phyloP scores from a whole-genome alignment of 2,329 filamentous ascomycete species.

The Aspergillus sp. region DNA sequence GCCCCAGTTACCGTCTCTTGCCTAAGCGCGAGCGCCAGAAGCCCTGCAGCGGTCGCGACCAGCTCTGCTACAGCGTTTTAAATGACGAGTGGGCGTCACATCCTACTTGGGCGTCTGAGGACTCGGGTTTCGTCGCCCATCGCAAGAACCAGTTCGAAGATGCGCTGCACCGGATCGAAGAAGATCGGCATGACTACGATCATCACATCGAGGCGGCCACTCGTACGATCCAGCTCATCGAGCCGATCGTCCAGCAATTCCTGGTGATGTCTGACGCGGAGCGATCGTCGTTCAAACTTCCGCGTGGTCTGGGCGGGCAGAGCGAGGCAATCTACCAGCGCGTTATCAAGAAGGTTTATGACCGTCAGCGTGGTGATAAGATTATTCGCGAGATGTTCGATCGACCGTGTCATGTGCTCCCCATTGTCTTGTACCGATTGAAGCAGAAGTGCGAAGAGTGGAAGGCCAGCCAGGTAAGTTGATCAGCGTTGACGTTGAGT shows the following conservation, averaged over 20 bases:
- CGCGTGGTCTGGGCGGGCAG: constrained; percentile 75
- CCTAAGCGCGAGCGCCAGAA: constrained; percentile 87
- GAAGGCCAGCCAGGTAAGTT: constrained; percentile 69
- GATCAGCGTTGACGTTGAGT: not conserved
- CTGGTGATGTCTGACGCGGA: constrained; percentile 68
- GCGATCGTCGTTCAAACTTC: constrained; percentile 66
- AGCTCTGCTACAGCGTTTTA: constrained; percentile 83
- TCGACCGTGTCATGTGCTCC: constrained; percentile 77
- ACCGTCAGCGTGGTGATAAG: constrained; percentile 68
- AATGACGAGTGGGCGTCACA: constrained; percentile 99
- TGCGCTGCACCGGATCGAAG: constrained; percentile 88
- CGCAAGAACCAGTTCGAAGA: constrained; percentile 95
- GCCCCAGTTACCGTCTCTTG: constrained; percentile 86
- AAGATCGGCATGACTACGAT: constrained; percentile 97
- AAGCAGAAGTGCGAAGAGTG: constrained; percentile 97
- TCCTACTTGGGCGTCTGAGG: constrained; percentile 96
- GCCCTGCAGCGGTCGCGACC: constrained; percentile 86
- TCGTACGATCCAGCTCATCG: constrained; percentile 90
- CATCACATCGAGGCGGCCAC: constrained; percentile 94
- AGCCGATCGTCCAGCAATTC: constrained; percentile 88
- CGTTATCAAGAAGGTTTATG: constrained; percentile 96
- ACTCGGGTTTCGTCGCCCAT: constrained; percentile 94
- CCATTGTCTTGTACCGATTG: constrained; percentile 75
- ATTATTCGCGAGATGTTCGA: constrained; percentile 82
- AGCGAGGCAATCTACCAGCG: constrained; percentile 96